Evolutionary conservation across 192 early-diverging fungal species (phyloP).

Genomic region (Gigaspora rosea): DNA sequence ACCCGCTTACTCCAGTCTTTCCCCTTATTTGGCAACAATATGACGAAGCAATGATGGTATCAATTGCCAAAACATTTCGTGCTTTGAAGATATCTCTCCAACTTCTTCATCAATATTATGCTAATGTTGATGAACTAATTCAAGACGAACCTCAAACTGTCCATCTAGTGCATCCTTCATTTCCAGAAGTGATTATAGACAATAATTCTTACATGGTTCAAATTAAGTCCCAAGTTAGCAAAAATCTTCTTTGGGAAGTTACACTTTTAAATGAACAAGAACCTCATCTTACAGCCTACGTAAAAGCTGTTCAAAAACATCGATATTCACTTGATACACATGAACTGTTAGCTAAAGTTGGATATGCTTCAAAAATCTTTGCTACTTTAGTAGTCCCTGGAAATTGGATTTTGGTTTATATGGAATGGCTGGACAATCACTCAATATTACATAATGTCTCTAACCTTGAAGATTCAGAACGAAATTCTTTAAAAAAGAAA

Average conservation of each 20-base stretch:
- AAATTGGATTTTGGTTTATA: slow-evolving; percentile 7
- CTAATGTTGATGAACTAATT: not conserved
- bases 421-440: not conserved
- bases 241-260: not conserved
- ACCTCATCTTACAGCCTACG: not conserved
- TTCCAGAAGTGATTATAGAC: not conserved
- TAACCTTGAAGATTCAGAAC: not conserved
- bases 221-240: not conserved
- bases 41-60: not conserved
- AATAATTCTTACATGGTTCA: not conserved
- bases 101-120: not conserved
- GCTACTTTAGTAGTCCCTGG: not conserved
- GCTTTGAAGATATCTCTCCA: not conserved
- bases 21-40: too few species aligned
- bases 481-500: not conserved
- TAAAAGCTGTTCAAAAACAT: not conserved
- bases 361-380: not conserved
- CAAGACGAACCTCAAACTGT: not conserved
- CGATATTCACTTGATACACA: not conserved
- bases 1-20: too few species aligned
- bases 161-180: not conserved
- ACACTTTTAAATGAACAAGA: not conserved
- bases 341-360: not conserved
- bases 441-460: not conserved
- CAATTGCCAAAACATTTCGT: not conserved